Base-by-base conservation (phyloP, 2,329 filamentous ascomycete species). In the Fusarium sp. region DNA sequence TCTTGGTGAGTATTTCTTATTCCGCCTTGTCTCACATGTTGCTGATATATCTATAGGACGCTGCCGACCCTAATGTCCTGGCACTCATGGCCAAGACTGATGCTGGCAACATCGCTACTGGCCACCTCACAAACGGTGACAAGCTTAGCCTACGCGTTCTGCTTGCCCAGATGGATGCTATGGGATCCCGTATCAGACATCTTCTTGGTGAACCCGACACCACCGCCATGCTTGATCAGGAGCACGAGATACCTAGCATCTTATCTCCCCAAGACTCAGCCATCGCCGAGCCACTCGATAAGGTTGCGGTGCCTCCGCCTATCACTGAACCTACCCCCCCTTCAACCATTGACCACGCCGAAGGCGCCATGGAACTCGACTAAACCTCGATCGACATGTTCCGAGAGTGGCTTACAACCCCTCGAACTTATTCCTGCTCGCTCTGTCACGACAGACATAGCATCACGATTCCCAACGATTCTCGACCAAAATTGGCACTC, bases 1-100 rank as follows among this genome's bases (percentile, higher is more conserved):
- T 94, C 72, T 85, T 93, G 73, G 91, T 93, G 85, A 86, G 91
- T 88, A 35, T 27, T 63, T 33, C 45, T 37, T 45, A 58, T 60
- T 30, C 27, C 9, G 25, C 45, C 60, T 50, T 33, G 38, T 45
- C 22, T 38, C 50, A 68, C 37, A 25, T 33, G 25, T n/a, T 69
- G 58, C 68, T 77, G 57, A 78, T 32, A 35, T 38, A 40, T 37
- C 20, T 60, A 22, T 70, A 89, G 86, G 79, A 85, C 32, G 76
- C 85, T 64, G 87, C 87, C 25, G 85, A 86, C 63, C 82, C 85
- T 3, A 79, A 76, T 32, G 77, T 87, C n/a, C 73, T 90, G 27
- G 79, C 85, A 10, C 74, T 89, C 63, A 88, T 90, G 79, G 85
- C 87, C n/a, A 85, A 83, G 47, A 84, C 83, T 59, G 85, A 85